Conservation (phyloP, 2,329 filamentous ascomycete genomes). For the Elsinoe australis region DNA sequence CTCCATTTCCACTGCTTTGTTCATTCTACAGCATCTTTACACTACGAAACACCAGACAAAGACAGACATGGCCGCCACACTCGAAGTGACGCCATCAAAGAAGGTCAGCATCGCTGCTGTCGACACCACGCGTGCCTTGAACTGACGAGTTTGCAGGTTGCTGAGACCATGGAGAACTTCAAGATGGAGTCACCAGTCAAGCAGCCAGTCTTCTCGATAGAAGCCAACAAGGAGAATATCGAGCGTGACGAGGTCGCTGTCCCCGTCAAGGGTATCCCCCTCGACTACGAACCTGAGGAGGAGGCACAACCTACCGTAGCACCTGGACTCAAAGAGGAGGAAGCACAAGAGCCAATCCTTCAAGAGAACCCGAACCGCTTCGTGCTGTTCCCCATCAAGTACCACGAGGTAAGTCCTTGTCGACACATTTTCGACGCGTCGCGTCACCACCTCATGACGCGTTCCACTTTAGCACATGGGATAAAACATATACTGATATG, state of each 20-base stretch:
- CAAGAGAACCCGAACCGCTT: constrained; percentile 95
- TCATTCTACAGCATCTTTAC: constrained; percentile 11
- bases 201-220: constrained; percentile 70
- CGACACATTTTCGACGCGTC: constrained; percentile 13
- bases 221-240: constrained; percentile 75
- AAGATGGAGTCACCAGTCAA: constrained; percentile 91
- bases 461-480: constrained; percentile 48
- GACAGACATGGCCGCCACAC: constrained; percentile 54
- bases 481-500: constrained; percentile 33
- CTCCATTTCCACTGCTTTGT: too few species aligned
- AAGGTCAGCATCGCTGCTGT: constrained; percentile 48
- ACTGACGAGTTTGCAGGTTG: constrained; percentile 57
- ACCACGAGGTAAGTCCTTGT: constrained; percentile 73
- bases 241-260: constrained; percentile 50
- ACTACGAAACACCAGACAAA: constrained; percentile 15
- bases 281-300: constrained; percentile 31
- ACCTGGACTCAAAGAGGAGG: constrained; percentile 52
- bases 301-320: constrained; percentile 46
- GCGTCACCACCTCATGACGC: constrained; percentile 50
- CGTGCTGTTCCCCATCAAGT: constrained; percentile 97
- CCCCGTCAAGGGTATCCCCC: constrained; percentile 46
- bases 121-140: constrained; percentile 30
- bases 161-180: constrained; percentile 75
- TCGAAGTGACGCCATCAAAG: constrained; percentile 67
- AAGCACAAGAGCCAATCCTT: constrained; percentile 81